These are phyloP conservation scores for Moniliophthora roreri DNA, from an alignment of 1,284 basidiomycete genomes.

Conservation along the genomic window DNA sequence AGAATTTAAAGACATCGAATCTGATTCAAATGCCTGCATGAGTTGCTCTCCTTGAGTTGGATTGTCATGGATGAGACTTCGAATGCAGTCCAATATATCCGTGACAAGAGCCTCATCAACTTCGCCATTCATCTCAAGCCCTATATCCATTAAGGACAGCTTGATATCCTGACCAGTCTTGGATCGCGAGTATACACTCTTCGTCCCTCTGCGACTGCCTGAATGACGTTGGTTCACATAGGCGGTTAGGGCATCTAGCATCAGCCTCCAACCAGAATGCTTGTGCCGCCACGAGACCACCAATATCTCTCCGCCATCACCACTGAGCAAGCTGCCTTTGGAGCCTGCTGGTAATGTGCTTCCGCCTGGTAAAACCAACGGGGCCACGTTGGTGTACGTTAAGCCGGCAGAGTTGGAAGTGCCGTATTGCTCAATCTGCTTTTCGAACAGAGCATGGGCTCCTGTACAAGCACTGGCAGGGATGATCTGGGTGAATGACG, in stretches of 20 bases:
- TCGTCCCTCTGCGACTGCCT: constrained; percentile 42
- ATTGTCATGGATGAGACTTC: constrained; percentile 73
- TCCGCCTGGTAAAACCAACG: constrained; percentile 76
- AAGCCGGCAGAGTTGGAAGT: constrained; percentile 50
- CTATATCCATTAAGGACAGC: constrained; percentile 64
- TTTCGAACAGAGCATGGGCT: constrained; percentile 68
- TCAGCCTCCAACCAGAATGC: constrained; percentile 81
- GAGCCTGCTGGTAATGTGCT: constrained; percentile 67
- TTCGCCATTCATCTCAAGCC: constrained; percentile 58
- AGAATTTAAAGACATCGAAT: constrained; percentile 15
- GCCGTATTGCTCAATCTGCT: constrained; percentile 59
- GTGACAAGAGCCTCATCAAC: constrained; percentile 65
- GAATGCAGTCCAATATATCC: constrained; percentile 77
- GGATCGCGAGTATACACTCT: constrained; percentile 49
- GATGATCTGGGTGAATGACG: constrained; percentile 76
- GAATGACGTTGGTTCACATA: constrained; percentile 60
- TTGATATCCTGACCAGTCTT: constrained; percentile 37
- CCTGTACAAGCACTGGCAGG: constrained; percentile 59
- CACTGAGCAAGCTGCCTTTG: constrained; percentile 69
- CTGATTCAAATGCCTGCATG: constrained; percentile 64
- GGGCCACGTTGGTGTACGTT: constrained; percentile 64
- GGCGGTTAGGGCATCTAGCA: constrained; percentile 75
- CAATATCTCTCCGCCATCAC: constrained; percentile 68
- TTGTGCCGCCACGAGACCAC: constrained; percentile 81
- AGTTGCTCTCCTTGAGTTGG: constrained; percentile 62